Conservation (phyloP, 2,329 filamentous ascomycete species). For the Xylaria sp. region DNA sequence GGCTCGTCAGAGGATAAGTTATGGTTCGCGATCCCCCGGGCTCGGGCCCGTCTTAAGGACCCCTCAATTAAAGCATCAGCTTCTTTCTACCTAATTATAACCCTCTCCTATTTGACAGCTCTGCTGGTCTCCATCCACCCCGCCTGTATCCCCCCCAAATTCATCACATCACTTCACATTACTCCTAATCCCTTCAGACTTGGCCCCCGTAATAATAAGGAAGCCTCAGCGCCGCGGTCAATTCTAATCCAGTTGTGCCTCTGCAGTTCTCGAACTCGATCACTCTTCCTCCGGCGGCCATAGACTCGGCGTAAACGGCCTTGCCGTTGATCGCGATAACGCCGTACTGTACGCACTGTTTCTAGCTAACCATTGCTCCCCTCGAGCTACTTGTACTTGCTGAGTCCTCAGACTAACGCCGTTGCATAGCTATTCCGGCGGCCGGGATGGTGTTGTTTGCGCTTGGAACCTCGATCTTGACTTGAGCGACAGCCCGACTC, state of each 20-base stretch:
- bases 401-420: slow-evolving; percentile 31
- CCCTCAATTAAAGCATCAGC: slow-evolving; percentile 23
- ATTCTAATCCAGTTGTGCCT: slow-evolving; percentile 31
- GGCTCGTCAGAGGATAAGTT: slow-evolving; percentile 73
- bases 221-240: slow-evolving; percentile 17
- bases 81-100: slow-evolving; percentile 19
- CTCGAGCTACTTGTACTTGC: slow-evolving; percentile 3
- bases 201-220: not conserved
- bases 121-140: slow-evolving; percentile 41
- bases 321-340: slow-evolving; percentile 85
- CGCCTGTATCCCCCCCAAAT: slow-evolving; percentile 39
- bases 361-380: slow-evolving; percentile 29
- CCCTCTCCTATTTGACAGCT: slow-evolving; percentile 26
- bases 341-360: slow-evolving; percentile 80
- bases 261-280: slow-evolving; percentile 67
- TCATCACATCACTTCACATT: not conserved
- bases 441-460: slow-evolving; percentile 94
- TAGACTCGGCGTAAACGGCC: slow-evolving; percentile 91
- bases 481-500: slow-evolving; percentile 54
- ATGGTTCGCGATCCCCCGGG: slow-evolving; percentile 61
- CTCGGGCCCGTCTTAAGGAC: not conserved
- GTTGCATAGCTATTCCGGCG: slow-evolving; percentile 83
- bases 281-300: slow-evolving; percentile 78
- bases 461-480: slow-evolving; percentile 90
- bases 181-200: not conserved